A percentile compares a stretch with the other conserved stretches of the same genome.
Conservation (phyloP, 2,329 filamentous ascomycete genomes). For the Aspergillus udagawae region DNA sequence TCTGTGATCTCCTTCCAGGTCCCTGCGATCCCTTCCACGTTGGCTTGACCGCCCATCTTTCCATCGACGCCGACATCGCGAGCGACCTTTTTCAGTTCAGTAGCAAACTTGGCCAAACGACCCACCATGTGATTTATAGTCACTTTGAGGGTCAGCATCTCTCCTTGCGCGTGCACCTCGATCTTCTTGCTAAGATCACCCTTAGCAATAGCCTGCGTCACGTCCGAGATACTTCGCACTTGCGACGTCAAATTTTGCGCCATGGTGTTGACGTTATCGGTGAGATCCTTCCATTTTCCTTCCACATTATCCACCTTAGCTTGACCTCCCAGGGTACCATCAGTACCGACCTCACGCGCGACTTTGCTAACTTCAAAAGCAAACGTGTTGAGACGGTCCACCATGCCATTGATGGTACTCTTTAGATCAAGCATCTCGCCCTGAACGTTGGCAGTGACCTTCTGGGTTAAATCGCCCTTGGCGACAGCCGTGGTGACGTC, state of each 20-base stretch:
- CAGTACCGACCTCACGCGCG: conserved; percentile 61
- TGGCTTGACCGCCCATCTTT: conserved; percentile 98
- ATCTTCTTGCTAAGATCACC: conserved; percentile 96
- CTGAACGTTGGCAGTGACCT: conserved; percentile 89
- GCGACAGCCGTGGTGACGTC: conserved; percentile 95
- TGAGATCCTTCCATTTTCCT: conserved; percentile 64
- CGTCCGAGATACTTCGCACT: conserved; percentile 87
- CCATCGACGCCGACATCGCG: conserved; percentile 96
- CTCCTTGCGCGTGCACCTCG: conserved; percentile 89
- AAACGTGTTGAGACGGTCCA: conserved; percentile 60
- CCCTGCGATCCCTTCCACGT: conserved; percentile 86
- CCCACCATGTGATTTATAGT: conserved; percentile 99
- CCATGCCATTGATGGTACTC: conserved; percentile 74
- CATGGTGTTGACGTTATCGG: conserved; percentile 66
- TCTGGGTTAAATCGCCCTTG: conserved; percentile 88
- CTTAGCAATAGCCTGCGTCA: conserved; percentile 91
- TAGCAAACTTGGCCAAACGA: conserved; percentile 89
- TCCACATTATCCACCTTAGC: conserved; percentile 62
- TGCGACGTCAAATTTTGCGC: conserved; percentile 60
- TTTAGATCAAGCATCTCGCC: conserved; percentile 95
- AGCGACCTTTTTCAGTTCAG: conserved; percentile 90
- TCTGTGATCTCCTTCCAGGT: conserved; percentile 98
- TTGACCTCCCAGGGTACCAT: conserved; percentile 60
- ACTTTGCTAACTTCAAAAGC: conserved; percentile 64
- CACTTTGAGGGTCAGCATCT: conserved; percentile 89